phyloP scores from a whole-genome alignment of 2,329 filamentous ascomycete genomes.

The Calonectria montana region DNA sequence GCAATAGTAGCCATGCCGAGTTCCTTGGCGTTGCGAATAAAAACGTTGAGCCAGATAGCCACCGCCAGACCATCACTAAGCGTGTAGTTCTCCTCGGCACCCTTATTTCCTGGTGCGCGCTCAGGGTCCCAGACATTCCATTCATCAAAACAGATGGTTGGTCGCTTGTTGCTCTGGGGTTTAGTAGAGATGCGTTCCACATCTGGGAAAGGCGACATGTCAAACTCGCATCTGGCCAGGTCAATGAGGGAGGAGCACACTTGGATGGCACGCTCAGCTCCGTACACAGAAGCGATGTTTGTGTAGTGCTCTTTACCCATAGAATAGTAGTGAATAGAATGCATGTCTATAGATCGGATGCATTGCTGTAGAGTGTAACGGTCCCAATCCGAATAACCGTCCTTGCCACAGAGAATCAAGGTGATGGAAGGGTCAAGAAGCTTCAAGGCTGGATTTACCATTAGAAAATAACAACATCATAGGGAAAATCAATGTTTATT shows the following conservation, averaged over 20 bases:
- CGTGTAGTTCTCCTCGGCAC: constrained; percentile 79
- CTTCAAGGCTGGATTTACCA: constrained; percentile 62
- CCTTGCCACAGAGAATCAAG: constrained; percentile 78
- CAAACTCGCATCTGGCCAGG: constrained; percentile 41
- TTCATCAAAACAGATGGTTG: constrained; percentile 81
- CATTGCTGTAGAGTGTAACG: constrained; percentile 56
- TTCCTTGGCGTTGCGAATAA: constrained; percentile 75
- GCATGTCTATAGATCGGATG: constrained; percentile 64
- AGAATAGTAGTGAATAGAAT: constrained; percentile 66
- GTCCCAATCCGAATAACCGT: constrained; percentile 78
- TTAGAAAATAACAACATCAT: no score
- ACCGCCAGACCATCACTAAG: constrained; percentile 80
- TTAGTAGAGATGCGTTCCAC: constrained; percentile 75
- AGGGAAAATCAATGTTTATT: no score
- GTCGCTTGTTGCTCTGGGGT: constrained; percentile 64
- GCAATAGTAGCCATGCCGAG: constrained; percentile 83
- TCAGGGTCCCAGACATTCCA: constrained; percentile 85
- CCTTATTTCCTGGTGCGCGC: constrained; percentile 74
- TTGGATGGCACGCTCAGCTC: constrained; percentile 78
- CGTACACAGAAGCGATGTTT: constrained; percentile 77
- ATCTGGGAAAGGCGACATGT: constrained; percentile 26
- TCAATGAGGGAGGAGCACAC: constrained; percentile 76
- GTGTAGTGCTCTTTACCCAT: constrained; percentile 82
- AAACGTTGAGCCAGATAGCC: constrained; percentile 78
- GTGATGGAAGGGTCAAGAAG: constrained; percentile 74